These are phyloP conservation scores for Leavenworthia alabamica DNA, from an alignment of 345 rosid genomes.

Conservation along the genomic window DNA sequence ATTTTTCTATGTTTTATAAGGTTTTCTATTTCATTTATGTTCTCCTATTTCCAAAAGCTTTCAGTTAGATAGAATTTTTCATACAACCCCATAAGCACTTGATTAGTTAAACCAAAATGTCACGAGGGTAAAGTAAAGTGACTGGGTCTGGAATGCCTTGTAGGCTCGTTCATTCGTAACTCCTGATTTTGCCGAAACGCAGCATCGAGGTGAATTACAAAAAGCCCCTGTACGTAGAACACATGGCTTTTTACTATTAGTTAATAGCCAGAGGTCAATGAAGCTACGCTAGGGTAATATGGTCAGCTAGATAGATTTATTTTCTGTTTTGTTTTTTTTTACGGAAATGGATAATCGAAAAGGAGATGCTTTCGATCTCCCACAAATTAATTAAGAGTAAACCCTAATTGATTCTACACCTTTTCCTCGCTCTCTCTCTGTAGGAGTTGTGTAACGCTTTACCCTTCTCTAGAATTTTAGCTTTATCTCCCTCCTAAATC, in stretches of 20 bases:
- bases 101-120: too few relatives aligned
- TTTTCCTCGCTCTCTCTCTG: conserved; percentile 4
- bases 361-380: conserved; percentile 20
- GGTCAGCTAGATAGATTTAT: not conserved
- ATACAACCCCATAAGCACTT: too few relatives aligned
- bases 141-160: too few relatives aligned
- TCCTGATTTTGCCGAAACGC: too few relatives aligned
- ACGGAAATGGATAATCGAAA: conserved; percentile 19
- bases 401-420: conserved; percentile 35
- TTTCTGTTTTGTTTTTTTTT: conserved; percentile 10
- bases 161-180: too few relatives aligned
- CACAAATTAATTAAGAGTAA: conserved; percentile 34
- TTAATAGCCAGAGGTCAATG: not conserved
- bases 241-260: not conserved
- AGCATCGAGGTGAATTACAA: too few relatives aligned
- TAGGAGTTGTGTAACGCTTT: not conserved
- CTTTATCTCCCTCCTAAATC: not conserved
- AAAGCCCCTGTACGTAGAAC: too few relatives aligned
- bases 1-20: too few relatives aligned
- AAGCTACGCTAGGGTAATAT: conserved; percentile 1
- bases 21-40: too few relatives aligned
- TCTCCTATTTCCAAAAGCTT: too few relatives aligned
- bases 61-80: too few relatives aligned
- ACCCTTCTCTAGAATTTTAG: conserved; percentile 5
- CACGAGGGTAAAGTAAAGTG: too few relatives aligned